A percentile compares a stretch with the other conserved stretches of the same genome.
Evolutionary conservation across 1,284 basidiomycete genomes (phyloP).

Genomic region (Sphagnurus paluster): DNA sequence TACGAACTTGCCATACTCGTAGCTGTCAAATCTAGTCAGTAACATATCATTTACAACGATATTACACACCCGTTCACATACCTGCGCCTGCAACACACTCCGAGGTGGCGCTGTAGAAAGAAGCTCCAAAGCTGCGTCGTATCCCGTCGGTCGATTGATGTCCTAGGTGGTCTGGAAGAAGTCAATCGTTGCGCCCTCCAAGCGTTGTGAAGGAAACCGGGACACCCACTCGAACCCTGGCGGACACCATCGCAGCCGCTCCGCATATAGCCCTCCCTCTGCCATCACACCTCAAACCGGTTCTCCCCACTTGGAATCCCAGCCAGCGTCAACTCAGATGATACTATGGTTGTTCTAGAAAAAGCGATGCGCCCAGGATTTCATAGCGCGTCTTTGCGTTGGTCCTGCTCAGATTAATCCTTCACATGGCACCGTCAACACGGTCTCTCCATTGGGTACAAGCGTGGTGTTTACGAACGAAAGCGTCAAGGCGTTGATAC

Average conservation of each 20-base stretch:
- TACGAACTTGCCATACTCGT: too few species aligned
- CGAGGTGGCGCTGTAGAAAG: constrained; percentile 7
- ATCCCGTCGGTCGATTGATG: constrained; percentile 7
- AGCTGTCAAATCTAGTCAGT: too few species aligned
- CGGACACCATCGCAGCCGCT: constrained; percentile 10
- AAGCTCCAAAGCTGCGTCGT: constrained; percentile 10
- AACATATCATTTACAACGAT: background rate
- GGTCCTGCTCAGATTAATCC: constrained; percentile 12
- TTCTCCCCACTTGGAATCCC: too few species aligned
- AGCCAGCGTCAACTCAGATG: constrained; percentile 8
- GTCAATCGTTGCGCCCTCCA: constrained; percentile 6
- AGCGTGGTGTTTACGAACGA: constrained; percentile 8
- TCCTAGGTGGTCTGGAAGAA: constrained; percentile 12
- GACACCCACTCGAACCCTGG: constrained; percentile 11
- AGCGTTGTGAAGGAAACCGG: constrained; percentile 2
- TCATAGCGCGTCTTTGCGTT: constrained; percentile 9
- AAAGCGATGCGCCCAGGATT: constrained; percentile 8
- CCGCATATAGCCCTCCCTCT: constrained; percentile 11
- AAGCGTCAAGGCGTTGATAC: constrained; percentile 2
- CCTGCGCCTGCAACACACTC: constrained; percentile 6
- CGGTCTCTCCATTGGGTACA: constrained; percentile 3
- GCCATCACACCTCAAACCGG: constrained; percentile 10
- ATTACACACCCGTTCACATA: constrained; percentile 10
- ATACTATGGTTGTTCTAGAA: background rate
- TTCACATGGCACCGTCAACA: constrained; percentile 10